Evolutionary conservation across 2,329 filamentous ascomycete genomes (phyloP).

Genomic region (Claviceps monticola): DNA sequence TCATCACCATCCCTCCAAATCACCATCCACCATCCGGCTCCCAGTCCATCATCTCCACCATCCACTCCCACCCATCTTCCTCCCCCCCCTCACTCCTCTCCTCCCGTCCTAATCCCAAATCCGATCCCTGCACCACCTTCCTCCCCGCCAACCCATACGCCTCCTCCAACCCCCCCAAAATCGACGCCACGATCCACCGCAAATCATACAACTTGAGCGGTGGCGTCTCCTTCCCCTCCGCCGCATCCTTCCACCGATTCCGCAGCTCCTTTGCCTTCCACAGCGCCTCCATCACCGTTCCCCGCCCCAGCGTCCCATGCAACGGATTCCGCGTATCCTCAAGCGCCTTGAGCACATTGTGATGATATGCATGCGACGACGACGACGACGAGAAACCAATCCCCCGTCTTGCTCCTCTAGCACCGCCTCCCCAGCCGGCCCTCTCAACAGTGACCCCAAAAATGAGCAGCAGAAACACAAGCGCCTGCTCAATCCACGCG

Average conservation of each 20-base stretch:
- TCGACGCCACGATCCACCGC: slow-evolving; percentile 39
- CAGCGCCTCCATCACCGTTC: slow-evolving; percentile 41
- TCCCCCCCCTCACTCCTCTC: slow-evolving; percentile 12
- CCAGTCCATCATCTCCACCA: slow-evolving; percentile 27
- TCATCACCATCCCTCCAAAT: not conserved
- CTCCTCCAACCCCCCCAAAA: slow-evolving; percentile 45
- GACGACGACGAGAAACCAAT: not conserved
- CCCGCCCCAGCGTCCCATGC: slow-evolving; percentile 39
- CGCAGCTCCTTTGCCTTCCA: slow-evolving; percentile 54
- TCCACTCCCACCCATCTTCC: slow-evolving; percentile 24
- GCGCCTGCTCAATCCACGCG: slow-evolving; percentile 54
- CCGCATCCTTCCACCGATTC: slow-evolving; percentile 59
- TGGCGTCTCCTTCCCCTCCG: slow-evolving; percentile 27
- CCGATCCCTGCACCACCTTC: slow-evolving; percentile 25
- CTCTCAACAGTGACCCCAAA: slow-evolving; percentile 41
- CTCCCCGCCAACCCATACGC: slow-evolving; percentile 38
- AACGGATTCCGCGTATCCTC: slow-evolving; percentile 44
- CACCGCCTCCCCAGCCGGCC: not conserved
- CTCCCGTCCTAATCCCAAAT: slow-evolving; percentile 23
- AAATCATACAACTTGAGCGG: slow-evolving; percentile 47
- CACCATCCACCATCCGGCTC: slow-evolving; percentile 10
- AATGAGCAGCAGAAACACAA: slow-evolving; percentile 52
- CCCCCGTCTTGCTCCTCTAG: not conserved
- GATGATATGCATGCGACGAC: slow-evolving; percentile 47
- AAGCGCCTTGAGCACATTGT: slow-evolving; percentile 52